Evolutionary conservation across 441 rosid genomes (phyloP), one percentile per base, ranked within the genome.

Genomic region (Isatis lusitanica): DNA sequence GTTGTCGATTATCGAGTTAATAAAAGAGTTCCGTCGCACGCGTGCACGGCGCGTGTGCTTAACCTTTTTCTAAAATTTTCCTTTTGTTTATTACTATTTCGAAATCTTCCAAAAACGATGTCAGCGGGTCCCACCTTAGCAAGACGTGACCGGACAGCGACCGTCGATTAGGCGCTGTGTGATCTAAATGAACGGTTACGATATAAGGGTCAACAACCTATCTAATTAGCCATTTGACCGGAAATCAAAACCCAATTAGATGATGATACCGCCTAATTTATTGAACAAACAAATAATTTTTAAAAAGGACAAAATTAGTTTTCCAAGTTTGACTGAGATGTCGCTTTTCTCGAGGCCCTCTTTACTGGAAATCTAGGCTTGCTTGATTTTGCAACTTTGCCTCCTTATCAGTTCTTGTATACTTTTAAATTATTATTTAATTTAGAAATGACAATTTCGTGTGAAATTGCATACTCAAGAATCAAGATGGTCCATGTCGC

Each of bases 281-380:
- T 58, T 39, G 43, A 64, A 55, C 40, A 58, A 33, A 65, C 42
- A 55, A 42, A 65, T 64, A 63, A 26, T 55, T 55, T 18, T 39
- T 57, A 33, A 51, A 33, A 70, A 42, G 40, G 74, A 78, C 70
- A 72, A 53, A 66, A 57, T 10, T 55, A 79, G 71, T 74, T 81
- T 85, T 68, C 75, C 83, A 88, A 75, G 75, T 85, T 84, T 90
- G 89, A 86, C 89, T 80, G 82, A 62, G 68, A 72, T 71, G 83
- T 86, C 90, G 78, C 83, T 71, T 79, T 85, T 70, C 74, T 77
- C 83, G 68, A 90, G 86, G 85, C 71, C 74, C 81, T 50, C 76
- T 75, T 80, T 81, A 74, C 83, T 86, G 84, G 83, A 86, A 78
- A 79, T 73, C 67, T 75, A 74, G 82, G 65, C 46, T 4, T 10